Conservation (phyloP, 2,329 filamentous ascomycete genomes). For the Akanthomyces uredinophilus region DNA sequence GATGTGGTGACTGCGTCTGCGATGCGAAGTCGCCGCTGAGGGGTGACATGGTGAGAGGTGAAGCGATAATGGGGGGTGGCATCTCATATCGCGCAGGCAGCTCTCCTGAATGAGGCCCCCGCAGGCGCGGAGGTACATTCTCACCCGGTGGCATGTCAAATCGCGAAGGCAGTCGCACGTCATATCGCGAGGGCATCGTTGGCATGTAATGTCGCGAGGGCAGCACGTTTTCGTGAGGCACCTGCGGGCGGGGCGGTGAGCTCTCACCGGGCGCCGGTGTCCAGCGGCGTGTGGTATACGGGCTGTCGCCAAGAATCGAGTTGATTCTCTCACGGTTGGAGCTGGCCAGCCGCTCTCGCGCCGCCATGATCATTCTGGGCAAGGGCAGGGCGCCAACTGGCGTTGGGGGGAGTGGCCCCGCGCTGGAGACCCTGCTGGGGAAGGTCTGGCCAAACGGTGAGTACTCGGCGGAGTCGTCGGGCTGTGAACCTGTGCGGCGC, state of each 20-base stretch:
- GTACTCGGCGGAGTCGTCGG: neutral
- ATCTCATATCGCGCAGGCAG: neutral
- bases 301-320: constrained; percentile 9
- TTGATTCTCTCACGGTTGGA: constrained; percentile 6
- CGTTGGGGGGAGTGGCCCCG: neutral
- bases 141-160: too few relatives aligned
- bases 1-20: neutral
- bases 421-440: neutral
- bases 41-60: neutral
- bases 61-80: neutral
- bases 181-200: too few relatives aligned
- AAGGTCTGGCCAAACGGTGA: neutral
- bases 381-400: too few relatives aligned
- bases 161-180: too few relatives aligned
- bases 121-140: too few relatives aligned
- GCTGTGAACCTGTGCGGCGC: neutral
- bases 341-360: neutral
- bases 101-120: too few relatives aligned
- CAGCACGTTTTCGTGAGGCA: neutral
- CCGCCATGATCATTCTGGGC: neutral
- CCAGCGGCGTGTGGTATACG: constrained; percentile 12
- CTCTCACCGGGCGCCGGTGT: neutral
- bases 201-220: neutral
- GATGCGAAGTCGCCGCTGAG: neutral
- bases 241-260: neutral